Evolutionary conservation across 805 yeast species (phyloP), one percentile per base, ranked within the genome.

Genomic region (Jamesozyma jinghongensis): DNA sequence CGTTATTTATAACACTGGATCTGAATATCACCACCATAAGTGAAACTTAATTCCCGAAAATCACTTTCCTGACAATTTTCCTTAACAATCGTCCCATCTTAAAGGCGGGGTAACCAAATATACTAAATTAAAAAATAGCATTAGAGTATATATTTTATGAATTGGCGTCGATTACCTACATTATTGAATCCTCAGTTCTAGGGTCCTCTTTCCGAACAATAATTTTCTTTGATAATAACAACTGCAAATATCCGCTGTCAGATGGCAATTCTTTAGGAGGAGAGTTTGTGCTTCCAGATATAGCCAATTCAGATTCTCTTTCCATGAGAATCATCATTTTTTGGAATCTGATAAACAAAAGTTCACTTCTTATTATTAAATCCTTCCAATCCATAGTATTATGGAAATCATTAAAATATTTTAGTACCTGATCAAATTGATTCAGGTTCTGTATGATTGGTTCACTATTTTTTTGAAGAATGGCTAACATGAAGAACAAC

Each of bases 341-440:
- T 53, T 77, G 74, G 60, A 87, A 92, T 48, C 83, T 75, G 48
- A 85, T 69, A 55, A 87, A 92, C 29, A 90, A 66, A 25, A 85
- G 68, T 56, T 92, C 97, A 4, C 94, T 80, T 32, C 96, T 70
- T n/a, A 84, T 77, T 39, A 90, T 69, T 34, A 87, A 65, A 49
- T 85, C 94, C 36, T 82, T 76, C 51, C 87, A 65, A 42, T 85
- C 79, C 66, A 86, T 68, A 2, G 79, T 73, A 68, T 81, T 81
- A 37, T 85, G 78, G 44, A 92, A 70, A 53, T 90, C 97, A 63
- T 92, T 92, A 76, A 90, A 83, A 58, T 83, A 92, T 65, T 84
- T 86, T 54, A 92, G 71, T 19, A 92, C 88, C 58, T 90, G 95
- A 57, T 92, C 97, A 63, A 92, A 90, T 46, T 79, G 77, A 26